phyloP scores from a whole-genome alignment of 2,329 filamentous ascomycete genomes.

The Cladophialophora bantiana region DNA sequence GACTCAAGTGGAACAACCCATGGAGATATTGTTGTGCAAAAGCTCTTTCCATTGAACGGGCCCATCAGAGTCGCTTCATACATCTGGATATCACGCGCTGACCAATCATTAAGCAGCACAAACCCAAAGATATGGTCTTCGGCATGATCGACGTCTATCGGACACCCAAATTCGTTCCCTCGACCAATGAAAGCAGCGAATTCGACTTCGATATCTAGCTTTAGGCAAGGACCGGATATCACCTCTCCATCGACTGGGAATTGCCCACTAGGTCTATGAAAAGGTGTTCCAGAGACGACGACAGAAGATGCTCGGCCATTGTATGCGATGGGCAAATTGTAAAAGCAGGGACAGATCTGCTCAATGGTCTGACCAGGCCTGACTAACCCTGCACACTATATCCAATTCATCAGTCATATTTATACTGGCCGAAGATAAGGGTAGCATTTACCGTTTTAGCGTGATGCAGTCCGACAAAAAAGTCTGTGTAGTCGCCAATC shows the following conservation, averaged over 20 bases:
- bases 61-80: conserved; percentile 55
- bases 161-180: conserved; percentile 67
- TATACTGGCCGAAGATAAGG: not conserved
- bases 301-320: conserved; percentile 67
- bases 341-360: conserved; percentile 21
- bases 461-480: conserved; percentile 62
- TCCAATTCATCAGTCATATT: not conserved
- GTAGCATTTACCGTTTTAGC: conserved; percentile 54
- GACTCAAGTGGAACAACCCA: conserved; percentile 69
- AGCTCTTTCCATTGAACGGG: conserved; percentile 67
- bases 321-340: conserved; percentile 27
- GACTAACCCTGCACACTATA: conserved; percentile 73
- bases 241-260: conserved; percentile 15
- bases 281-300: conserved; percentile 70
- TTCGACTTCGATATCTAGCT: conserved; percentile 79
- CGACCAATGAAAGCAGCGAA: conserved; percentile 75
- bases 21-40: conserved; percentile 65
- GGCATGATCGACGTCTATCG: conserved; percentile 68
- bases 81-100: conserved; percentile 24
- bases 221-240: conserved; percentile 65
- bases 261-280: conserved; percentile 27
- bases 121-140: conserved; percentile 77
- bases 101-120: conserved; percentile 84
- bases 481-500: conserved; percentile 65
- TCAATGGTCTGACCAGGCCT: conserved; percentile 64